Conservation (phyloP, 1,284 basidiomycete species). For the Xerocomus amazonicus region DNA sequence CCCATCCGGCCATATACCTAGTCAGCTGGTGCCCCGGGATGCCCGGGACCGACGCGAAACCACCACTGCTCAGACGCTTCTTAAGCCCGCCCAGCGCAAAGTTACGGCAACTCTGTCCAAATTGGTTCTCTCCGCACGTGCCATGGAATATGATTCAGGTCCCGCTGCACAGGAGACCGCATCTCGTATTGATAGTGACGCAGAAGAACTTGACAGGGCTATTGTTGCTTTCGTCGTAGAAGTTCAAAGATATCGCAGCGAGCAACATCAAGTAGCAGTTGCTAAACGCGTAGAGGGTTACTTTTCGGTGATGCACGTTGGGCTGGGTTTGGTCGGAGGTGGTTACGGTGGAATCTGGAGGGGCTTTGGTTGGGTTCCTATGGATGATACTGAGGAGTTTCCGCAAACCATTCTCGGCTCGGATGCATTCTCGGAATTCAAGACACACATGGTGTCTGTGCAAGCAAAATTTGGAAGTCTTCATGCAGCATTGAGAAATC, state of each 20-base stretch:
- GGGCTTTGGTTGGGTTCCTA: conserved; percentile 72
- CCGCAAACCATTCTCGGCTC: conserved; percentile 49
- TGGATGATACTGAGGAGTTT: conserved; percentile 45
- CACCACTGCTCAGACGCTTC: conserved; percentile 49
- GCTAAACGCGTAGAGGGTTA: conserved; percentile 61
- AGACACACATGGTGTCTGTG: conserved; percentile 43
- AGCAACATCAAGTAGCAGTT: conserved; percentile 33
- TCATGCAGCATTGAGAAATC: conserved; percentile 37
- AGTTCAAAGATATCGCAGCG: conserved; percentile 57
- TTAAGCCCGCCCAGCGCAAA: conserved; percentile 72
- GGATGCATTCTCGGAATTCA: conserved; percentile 54
- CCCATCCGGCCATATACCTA: conserved; percentile 60
- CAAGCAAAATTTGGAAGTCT: conserved; percentile 47
- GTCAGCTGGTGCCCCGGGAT: conserved; percentile 51
- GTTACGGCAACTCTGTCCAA: conserved; percentile 77
- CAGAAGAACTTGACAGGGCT: conserved; percentile 73
- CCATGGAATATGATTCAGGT: conserved; percentile 72
- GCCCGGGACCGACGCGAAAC: conserved; percentile 42
- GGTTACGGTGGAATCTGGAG: conserved; percentile 69
- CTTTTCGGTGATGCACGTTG: conserved; percentile 62
- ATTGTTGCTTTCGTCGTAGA: conserved; percentile 71
- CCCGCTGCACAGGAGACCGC: conserved; percentile 60
- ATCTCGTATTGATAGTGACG: conserved; percentile 70
- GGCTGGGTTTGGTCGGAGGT: conserved; percentile 68
- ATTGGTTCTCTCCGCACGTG: conserved; percentile 70